phyloP scores from a whole-genome alignment of 176 grass and related monocot genomes.

The Rhynchospora tenuis region DNA sequence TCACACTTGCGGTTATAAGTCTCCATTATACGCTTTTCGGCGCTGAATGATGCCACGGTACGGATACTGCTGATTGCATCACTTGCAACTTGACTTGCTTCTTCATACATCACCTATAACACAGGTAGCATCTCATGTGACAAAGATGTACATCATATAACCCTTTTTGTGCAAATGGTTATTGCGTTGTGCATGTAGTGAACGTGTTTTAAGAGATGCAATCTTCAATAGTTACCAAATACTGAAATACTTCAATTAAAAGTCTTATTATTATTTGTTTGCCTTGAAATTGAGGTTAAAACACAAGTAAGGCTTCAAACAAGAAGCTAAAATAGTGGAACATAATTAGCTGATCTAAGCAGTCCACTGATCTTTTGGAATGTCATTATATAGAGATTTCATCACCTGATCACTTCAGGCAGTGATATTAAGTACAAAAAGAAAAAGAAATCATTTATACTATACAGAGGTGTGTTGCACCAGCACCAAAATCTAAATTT shows the following conservation, averaged over 20 bases:
- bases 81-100: constrained; percentile 50
- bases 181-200: neutral
- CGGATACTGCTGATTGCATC: constrained; percentile 48
- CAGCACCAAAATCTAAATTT: neutral
- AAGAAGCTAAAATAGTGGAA: neutral
- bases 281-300: neutral
- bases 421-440: neutral
- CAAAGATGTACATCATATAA: neutral
- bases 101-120: constrained; percentile 47
- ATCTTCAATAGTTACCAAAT: neutral
- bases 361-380: neutral
- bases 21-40: constrained; percentile 36
- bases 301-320: neutral
- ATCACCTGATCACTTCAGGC: neutral
- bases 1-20: constrained; percentile 43
- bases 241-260: neutral
- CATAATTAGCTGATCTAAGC: neutral
- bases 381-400: neutral
- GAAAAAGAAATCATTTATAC: neutral
- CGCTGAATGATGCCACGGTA: constrained; percentile 53
- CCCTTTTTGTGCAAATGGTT: neutral
- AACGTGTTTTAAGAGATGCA: neutral
- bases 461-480: neutral
- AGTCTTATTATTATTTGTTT: neutral
- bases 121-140: neutral